Evolutionary conservation across 163 green algal genomes (phyloP), one percentile per base, ranked within the genome.

Genomic region (Trebouxiophyceae sp.): DNA sequence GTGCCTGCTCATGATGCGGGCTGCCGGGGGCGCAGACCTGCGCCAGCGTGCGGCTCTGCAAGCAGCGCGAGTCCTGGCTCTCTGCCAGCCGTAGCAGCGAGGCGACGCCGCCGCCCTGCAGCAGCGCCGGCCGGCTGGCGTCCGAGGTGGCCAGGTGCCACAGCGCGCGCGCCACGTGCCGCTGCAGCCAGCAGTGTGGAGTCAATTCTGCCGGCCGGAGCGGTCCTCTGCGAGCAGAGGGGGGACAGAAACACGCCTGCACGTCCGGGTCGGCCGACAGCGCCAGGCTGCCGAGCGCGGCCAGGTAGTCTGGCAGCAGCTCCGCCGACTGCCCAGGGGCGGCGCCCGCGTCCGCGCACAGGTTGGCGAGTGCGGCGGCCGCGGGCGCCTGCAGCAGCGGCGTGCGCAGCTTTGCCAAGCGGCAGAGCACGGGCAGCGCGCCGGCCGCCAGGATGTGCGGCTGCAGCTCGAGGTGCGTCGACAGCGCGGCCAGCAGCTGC

Each of bases 331-430:
- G 39, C 20, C 56, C 34, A 70, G 5, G 20, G 45, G 26, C 34
- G 65, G 65, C 28, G n/a, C 7, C 4, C 0, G 39, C 12, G 3
- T 70, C 56, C 22, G 56, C 50, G 65, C 65, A 70, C 28, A 70
- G 27, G 65, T 70, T 70, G 65, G 56, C 65, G 39, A 70, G 39
- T 3, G 55, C 39, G 3, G 65, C 65, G 7, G 65, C 55, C n/a
- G 44, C 65, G 12, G 55, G 26, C 20, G 29, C 29, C 44, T 70
- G 65, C 55, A 65, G 39, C 55, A 27, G 58, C 22, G 32, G 45
- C 19, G 7, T 20, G 8, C 16, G 4, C 27, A 22, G 28, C 26
- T 47, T 60, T 16, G n/a, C 45, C 22, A 33, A 24, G 2, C 28
- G 22, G 45, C 45, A 50, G 4, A 68, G 31, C 47, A 61, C 16